These are phyloP conservation scores for Seiridium unicorne DNA, from an alignment of 2,329 filamentous ascomycete genomes.

Conservation along the genomic window DNA sequence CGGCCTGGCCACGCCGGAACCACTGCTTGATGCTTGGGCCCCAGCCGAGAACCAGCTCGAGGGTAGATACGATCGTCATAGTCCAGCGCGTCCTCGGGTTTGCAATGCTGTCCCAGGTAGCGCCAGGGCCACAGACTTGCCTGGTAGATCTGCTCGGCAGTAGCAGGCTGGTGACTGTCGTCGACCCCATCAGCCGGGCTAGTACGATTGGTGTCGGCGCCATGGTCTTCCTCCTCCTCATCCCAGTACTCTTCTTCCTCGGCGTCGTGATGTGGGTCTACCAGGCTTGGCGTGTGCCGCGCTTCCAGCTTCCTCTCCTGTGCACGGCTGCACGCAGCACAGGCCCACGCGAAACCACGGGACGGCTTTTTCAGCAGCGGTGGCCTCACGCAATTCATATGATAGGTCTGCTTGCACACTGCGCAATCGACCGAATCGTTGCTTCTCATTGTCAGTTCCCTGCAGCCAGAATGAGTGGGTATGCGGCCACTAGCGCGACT, in stretches of 20 bases:
- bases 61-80: slow-evolving; percentile 98
- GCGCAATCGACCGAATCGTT: slow-evolving; percentile 96
- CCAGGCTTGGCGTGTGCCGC: slow-evolving; percentile 75
- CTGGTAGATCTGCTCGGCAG: slow-evolving; percentile 85
- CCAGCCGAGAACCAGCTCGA: slow-evolving; percentile 86
- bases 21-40: slow-evolving; percentile 86
- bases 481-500: slow-evolving; percentile 30
- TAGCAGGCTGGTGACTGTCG: slow-evolving; percentile 55
- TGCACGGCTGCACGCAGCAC: slow-evolving; percentile 91
- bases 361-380: slow-evolving; percentile 94
- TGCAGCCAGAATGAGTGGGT: not conserved
- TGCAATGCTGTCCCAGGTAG: slow-evolving; percentile 93
- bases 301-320: slow-evolving; percentile 92
- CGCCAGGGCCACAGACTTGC: slow-evolving; percentile 95
- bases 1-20: slow-evolving; percentile 83
- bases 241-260: slow-evolving; percentile 63
- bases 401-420: slow-evolving; percentile 91
- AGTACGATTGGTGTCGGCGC: slow-evolving; percentile 56
- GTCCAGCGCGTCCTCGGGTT: slow-evolving; percentile 91
- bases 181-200: slow-evolving; percentile 64
- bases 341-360: slow-evolving; percentile 96
- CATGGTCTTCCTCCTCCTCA: slow-evolving; percentile 71
- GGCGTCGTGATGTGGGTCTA: slow-evolving; percentile 65
- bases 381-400: slow-evolving; percentile 96
- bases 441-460: slow-evolving; percentile 42